Evolutionary conservation across 352 stramenopile genomes (phyloP).

Genomic region (Peronospora farinosa): DNA sequence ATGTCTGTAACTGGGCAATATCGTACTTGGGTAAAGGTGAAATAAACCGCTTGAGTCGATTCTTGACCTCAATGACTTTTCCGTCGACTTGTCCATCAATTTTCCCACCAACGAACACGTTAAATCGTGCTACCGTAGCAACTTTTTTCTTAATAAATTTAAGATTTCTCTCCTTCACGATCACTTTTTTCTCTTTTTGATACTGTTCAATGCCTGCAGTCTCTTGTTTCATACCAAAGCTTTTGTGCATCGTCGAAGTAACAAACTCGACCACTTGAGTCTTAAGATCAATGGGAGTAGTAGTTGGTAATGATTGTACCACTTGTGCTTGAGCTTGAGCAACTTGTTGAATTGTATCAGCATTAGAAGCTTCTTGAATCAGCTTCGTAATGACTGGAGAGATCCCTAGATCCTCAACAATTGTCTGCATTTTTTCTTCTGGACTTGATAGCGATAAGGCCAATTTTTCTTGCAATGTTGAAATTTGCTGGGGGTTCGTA

Average conservation of each 20-base stretch:
- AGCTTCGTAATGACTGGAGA: slow-evolving; percentile 52
- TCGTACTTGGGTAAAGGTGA: slow-evolving; percentile 74
- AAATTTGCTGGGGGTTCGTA: slow-evolving; percentile 64
- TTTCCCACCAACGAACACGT: slow-evolving; percentile 73
- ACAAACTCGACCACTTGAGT: slow-evolving; percentile 69
- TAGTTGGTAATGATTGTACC: slow-evolving; percentile 37
- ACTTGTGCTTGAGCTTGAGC: slow-evolving; percentile 44
- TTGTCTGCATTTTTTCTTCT: slow-evolving; percentile 49
- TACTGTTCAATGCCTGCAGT: slow-evolving; percentile 62
- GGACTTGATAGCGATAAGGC: slow-evolving; percentile 35
- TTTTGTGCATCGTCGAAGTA: slow-evolving; percentile 73
- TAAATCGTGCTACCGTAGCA: slow-evolving; percentile 34
- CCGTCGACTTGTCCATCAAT: slow-evolving; percentile 73
- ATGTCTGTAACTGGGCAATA: slow-evolving; percentile 78
- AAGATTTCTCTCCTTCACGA: slow-evolving; percentile 65
- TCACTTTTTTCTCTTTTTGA: slow-evolving; percentile 46
- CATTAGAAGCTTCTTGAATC: slow-evolving; percentile 41
- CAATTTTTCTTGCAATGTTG: slow-evolving; percentile 40
- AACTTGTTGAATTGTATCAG: slow-evolving; percentile 38
- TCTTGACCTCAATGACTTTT: slow-evolving; percentile 84
- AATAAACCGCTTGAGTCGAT: slow-evolving; percentile 65
- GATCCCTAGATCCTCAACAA: slow-evolving; percentile 52
- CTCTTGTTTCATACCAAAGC: slow-evolving; percentile 64
- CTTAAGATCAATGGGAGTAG: slow-evolving; percentile 44
- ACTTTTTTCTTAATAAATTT: slow-evolving; percentile 72